Conservation (phyloP, 2,329 filamentous ascomycete genomes). For the Alternaria infectoria region DNA sequence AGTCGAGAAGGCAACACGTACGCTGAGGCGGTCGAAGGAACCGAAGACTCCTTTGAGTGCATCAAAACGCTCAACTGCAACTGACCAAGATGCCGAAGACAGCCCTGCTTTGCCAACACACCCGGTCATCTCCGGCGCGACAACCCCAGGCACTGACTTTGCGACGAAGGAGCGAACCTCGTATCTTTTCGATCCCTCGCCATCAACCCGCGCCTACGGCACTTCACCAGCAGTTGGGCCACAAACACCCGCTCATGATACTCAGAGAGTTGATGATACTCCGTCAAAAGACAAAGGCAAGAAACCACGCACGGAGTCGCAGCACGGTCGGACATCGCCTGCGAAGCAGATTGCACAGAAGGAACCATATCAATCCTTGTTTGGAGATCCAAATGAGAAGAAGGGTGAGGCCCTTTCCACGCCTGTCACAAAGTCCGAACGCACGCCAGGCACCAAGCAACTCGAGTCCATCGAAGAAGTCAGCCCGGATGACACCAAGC, state of each 20-base stretch:
- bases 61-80: conserved; percentile 10
- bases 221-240: conserved; percentile 32
- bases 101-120: conserved; percentile 40
- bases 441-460: conserved; percentile 38
- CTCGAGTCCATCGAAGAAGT: conserved; percentile 62
- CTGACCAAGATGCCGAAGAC: conserved; percentile 12
- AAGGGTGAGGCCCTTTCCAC: conserved; percentile 25
- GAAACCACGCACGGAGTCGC: conserved; percentile 6
- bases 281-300: conserved; percentile 18
- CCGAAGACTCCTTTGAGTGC: conserved; percentile 24
- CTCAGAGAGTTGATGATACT: conserved; percentile 10
- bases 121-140: conserved; percentile 13
- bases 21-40: conserved; percentile 31
- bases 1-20: conserved; percentile 20
- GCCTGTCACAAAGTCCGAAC: conserved; percentile 31
- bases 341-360: conserved; percentile 16
- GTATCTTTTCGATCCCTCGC: conserved; percentile 46
- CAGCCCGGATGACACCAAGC: conserved; percentile 51
- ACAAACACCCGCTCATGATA: conserved; percentile 28
- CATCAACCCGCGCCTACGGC: conserved; percentile 42
- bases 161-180: conserved; percentile 46
- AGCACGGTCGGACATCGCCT: conserved; percentile 17
- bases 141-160: conserved; percentile 39
- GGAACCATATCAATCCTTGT: conserved; percentile 41
- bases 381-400: conserved; percentile 42